phyloP scores from a whole-genome alignment of 179 eudicot species.

The Spergularia azorica region DNA sequence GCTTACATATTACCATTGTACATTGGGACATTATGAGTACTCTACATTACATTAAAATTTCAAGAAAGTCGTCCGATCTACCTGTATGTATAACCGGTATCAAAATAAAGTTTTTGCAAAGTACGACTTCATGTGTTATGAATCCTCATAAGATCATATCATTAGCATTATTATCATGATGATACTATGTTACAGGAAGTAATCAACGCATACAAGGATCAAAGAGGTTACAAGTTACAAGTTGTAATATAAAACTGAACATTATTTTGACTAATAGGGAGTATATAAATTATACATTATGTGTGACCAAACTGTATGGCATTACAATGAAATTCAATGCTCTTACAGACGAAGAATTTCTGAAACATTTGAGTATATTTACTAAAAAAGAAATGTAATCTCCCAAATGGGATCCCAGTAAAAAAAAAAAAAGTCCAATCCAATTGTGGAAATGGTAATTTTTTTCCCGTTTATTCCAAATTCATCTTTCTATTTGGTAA shows the following conservation, averaged over 20 bases:
- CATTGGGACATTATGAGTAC: no score
- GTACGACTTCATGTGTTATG: no score
- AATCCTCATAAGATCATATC: no score
- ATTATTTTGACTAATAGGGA: background rate
- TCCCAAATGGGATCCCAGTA: slow-evolving; percentile 40
- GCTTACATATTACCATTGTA: no score
- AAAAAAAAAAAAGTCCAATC: slow-evolving; percentile 27
- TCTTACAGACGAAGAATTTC: slow-evolving; percentile 18
- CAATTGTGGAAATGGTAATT: slow-evolving; percentile 24
- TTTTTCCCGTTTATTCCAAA: background rate
- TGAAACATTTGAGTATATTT: slow-evolving; percentile 14
- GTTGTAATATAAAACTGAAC: background rate
- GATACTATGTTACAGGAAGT: no score
- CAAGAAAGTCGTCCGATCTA: no score
- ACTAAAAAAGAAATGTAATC: slow-evolving; percentile 9
- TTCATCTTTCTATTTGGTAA: slow-evolving; percentile 12
- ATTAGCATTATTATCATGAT: no score
- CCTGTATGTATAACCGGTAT: no score
- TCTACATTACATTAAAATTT: no score
- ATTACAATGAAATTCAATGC: slow-evolving; percentile 24
- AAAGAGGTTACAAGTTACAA: no score
- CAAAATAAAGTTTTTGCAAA: no score
- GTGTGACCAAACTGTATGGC: slow-evolving; percentile 4
- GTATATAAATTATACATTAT: slow-evolving; percentile 11
- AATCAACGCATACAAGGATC: no score